A percentile compares a stretch with the other conserved stretches of the same genome.
Evolutionary conservation across 75 land plant species (phyloP).

Genomic region (Isoetes taiwanensis): DNA sequence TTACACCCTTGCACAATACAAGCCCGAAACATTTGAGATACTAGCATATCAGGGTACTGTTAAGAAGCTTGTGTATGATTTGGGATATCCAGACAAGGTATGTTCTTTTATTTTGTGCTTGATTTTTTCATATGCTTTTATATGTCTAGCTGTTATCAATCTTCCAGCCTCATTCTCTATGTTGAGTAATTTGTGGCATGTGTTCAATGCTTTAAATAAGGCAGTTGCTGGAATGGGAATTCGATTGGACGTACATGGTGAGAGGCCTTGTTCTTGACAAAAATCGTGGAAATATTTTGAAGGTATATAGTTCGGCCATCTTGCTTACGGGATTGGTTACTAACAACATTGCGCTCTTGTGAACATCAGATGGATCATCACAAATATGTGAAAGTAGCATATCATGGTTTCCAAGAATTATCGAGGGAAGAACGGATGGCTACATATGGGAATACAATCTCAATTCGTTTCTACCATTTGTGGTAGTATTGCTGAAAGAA

Average conservation of each 20-base stretch:
- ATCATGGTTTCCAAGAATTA: not conserved
- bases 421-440: conserved; percentile 2
- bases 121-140: no score
- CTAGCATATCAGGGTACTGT: conserved; percentile 5
- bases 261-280: conserved; percentile 5
- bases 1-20: conserved; percentile 5
- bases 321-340: no score
- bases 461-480: no score
- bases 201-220: no score
- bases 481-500: no score
- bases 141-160: no score
- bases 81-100: conserved; percentile 6
- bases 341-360: no score
- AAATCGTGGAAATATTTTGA: not conserved
- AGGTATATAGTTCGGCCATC: no score
- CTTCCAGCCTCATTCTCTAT: no score
- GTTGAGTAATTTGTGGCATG: no score
- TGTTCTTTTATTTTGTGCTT: no score
- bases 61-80: not conserved
- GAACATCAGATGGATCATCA: conserved; percentile 3
- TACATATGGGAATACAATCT: conserved; percentile 2
- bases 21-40: conserved; percentile 1
- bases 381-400: conserved; percentile 4
- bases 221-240: conserved; percentile 4
- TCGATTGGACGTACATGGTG: conserved; percentile 2